Percentiles rank a stretch among this genome's conserved stretches.
These are phyloP conservation scores for Coprinellus aureogranulatus DNA, from an alignment of 768 basidiomycete species.

Conservation along the genomic window DNA sequence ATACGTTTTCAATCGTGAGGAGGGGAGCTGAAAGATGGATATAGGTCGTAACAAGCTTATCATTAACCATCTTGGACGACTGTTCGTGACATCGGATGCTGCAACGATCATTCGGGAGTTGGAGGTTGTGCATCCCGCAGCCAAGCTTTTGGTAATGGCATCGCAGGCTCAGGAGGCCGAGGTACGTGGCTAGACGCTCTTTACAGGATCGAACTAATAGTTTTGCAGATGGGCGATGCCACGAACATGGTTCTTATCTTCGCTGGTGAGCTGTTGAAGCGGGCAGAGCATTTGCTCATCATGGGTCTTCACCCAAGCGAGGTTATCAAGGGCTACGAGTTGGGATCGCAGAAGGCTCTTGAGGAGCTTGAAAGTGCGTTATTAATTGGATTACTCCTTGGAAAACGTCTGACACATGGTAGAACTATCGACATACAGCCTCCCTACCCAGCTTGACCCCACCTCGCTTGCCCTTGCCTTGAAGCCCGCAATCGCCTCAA, in stretches of 20 bases:
- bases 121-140: constrained; percentile 97
- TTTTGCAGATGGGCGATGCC: constrained; percentile 86
- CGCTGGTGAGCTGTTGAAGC: constrained; percentile 92
- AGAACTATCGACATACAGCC: constrained; percentile 70
- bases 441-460: constrained; percentile 72
- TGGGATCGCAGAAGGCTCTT: constrained; percentile 80
- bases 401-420: constrained; percentile 5
- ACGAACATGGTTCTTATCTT: constrained; percentile 95
- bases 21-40: neutral
- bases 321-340: constrained; percentile 91
- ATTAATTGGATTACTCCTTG: constrained; percentile 1
- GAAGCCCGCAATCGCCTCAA: constrained; percentile 90
- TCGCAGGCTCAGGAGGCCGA: constrained; percentile 95
- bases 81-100: constrained; percentile 98
- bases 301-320: constrained; percentile 99
- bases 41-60: constrained; percentile 94
- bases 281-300: constrained; percentile 85
- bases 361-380: constrained; percentile 87
- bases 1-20: constrained; percentile 2
- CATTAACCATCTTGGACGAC: constrained; percentile 93
- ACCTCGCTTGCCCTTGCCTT: constrained; percentile 71
- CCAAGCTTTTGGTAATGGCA: constrained; percentile 98
- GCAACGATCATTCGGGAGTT: constrained; percentile 98
- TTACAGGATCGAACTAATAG: neutral
- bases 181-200: constrained; percentile 42